Percentiles rank a stretch among this genome's conserved stretches.
Evolutionary conservation across 345 rosid genomes (phyloP).

Genomic region (Excoecaria agallocha): DNA sequence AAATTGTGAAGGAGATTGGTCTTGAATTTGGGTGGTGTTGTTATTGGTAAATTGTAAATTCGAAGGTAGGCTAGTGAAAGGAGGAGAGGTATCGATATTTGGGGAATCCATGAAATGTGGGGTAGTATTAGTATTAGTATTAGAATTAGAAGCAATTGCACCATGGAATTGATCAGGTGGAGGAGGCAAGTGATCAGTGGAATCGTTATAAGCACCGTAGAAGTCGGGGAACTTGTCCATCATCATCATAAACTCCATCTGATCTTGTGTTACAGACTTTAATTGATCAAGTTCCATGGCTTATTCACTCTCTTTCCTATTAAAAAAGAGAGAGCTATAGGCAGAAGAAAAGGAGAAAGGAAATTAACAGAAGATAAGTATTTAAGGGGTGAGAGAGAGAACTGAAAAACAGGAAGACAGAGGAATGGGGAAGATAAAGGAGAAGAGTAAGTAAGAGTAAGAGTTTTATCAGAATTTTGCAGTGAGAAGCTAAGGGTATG

Average conservation of each 20-base stretch:
- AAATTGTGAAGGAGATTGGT: constrained; percentile 6
- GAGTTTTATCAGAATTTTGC: constrained; percentile 47
- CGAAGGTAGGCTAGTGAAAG: constrained; percentile 4
- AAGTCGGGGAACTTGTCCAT: constrained; percentile 41
- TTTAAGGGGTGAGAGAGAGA: neutral
- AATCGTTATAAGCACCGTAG: constrained; percentile 20
- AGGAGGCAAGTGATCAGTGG: constrained; percentile 5
- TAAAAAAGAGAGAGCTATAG: neutral
- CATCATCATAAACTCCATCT: constrained; percentile 43
- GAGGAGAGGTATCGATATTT: constrained; percentile 1
- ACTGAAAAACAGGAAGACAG: constrained; percentile 25
- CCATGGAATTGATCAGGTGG: constrained; percentile 20
- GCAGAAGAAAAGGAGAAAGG: neutral
- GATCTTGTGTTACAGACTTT: constrained; percentile 32
- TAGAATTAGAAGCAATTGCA: constrained; percentile 7
- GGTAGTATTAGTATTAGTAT: neutral
- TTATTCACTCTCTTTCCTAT: neutral
- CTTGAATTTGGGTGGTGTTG: constrained; percentile 13
- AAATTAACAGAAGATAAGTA: neutral
- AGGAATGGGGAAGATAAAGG: constrained; percentile 42
- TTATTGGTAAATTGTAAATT: constrained; percentile 15
- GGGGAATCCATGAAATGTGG: constrained; percentile 27
- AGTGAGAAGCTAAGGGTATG: constrained; percentile 27
- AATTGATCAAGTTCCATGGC: constrained; percentile 45
- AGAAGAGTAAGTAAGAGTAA: constrained; percentile 27